A percentile compares a stretch with the other conserved stretches of the same genome.
phyloP scores from a whole-genome alignment of 176 grass and related monocot species.

The Thalia dealbata region DNA sequence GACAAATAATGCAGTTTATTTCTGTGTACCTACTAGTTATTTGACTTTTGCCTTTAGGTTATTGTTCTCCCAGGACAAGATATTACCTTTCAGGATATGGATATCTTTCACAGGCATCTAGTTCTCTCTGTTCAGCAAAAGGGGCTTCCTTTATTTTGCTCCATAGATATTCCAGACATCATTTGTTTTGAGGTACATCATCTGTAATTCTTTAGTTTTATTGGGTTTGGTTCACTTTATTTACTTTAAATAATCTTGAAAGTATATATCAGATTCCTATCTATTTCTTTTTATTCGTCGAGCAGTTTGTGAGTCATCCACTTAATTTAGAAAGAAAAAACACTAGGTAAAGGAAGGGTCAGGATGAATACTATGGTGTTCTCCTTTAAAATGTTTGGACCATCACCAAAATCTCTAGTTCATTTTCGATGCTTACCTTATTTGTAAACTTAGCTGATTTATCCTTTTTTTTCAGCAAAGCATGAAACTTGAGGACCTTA shows the following conservation, averaged over 20 bases:
- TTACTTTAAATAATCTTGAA: not conserved
- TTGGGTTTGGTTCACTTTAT: not conserved
- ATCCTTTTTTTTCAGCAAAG: conserved; percentile 30
- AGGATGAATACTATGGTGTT: not conserved
- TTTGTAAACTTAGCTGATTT: not conserved
- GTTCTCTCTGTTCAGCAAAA: conserved; percentile 67
- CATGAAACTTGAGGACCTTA: conserved; percentile 50
- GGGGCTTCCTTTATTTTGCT: conserved; percentile 62
- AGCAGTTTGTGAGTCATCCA: not conserved
- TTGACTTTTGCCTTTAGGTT: conserved; percentile 40
- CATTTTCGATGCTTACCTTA: not conserved
- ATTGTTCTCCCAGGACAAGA: conserved; percentile 47
- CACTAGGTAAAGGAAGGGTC: not conserved
- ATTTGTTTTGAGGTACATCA: conserved; percentile 47
- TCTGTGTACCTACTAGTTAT: not conserved
- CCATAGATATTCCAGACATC: conserved; percentile 61
- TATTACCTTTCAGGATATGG: conserved; percentile 71
- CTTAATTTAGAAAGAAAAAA: not conserved
- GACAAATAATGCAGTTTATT: not conserved
- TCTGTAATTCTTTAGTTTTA: not conserved
- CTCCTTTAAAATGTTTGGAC: not conserved
- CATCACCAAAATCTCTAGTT: not conserved
- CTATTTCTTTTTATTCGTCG: not conserved
- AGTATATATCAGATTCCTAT: not conserved
- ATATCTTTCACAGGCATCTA: conserved; percentile 76